Base-by-base conservation (phyloP, 2,329 filamentous ascomycete species). In the Dactylonectria estremocensis region DNA sequence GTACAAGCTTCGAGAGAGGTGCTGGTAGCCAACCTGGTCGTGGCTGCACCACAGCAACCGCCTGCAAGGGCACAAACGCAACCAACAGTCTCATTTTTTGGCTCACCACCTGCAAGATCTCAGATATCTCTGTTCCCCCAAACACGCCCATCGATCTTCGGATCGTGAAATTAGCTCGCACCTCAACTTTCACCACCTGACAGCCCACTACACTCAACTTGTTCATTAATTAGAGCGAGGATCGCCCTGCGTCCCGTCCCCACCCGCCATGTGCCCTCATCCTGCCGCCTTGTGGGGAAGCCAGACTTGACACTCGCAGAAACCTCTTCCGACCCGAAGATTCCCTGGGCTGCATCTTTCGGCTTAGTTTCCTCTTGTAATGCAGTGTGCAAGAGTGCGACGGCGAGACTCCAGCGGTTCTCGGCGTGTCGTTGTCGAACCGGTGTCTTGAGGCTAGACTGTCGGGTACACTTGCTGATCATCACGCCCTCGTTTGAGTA, bases 211-310 rank as follows among this genome's bases (percentile, higher is more conserved):
- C 46, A 49, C 46, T 20, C 28, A 18, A 52, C 28, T 28, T 24
- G 16, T 37, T 57, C 58, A 22, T 37, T 46, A 48, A 35, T 33
- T 33, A 46, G 28, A 28, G n/a, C 31, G 46, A 55, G 24, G 53
- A 63, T 58, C 59, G 53, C 53, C 64, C 64, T 53, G 64, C 56
- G 55, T 28, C 55, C 43, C 20, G 8, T 35, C 50, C 31, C 64
- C 64, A 67, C 64, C 24, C 54, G 48, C 64, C 59, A 67, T 64
- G 59, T 67, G 59, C 59, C 31, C 58, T 45, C 57, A 43, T 62
- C 46, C 46, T 46, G 28, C 31, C 18, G 50, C 16, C n/a, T 28
- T 66, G 63, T 58, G 64, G 64, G 64, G 64, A 66, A 66, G 37
- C 22, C 28, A 16, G 18, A 57, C 33, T 49, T 50, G 14, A 43